These are phyloP conservation scores for Rheum nobile DNA, from an alignment of 148 eudicot genomes.

Conservation along the genomic window DNA sequence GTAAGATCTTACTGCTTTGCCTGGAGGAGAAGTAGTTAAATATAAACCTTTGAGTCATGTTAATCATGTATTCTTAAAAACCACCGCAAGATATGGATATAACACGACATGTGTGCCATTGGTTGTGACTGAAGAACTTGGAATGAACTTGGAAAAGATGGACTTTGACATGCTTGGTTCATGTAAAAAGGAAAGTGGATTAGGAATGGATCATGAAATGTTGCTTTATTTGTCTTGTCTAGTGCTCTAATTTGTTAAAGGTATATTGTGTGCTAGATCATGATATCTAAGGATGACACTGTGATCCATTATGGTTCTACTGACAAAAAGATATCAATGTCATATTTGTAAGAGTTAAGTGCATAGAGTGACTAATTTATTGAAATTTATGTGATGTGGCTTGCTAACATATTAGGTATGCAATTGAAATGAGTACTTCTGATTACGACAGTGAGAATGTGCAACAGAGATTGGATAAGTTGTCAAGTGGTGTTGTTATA, in stretches of 20 bases:
- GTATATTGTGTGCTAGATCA: slow-evolving; percentile 30
- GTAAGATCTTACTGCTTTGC: slow-evolving; percentile 79
- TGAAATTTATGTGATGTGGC: background rate
- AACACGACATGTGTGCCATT: slow-evolving; percentile 3
- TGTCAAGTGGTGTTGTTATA: slow-evolving; percentile 93
- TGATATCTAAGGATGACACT: slow-evolving; percentile 86
- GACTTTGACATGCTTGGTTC: slow-evolving; percentile 71
- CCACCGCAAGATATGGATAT: background rate
- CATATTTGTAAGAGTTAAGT: background rate
- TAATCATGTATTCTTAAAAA: background rate
- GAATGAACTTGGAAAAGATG: slow-evolving; percentile 73
- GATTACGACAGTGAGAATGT: slow-evolving; percentile 84
- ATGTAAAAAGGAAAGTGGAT: slow-evolving; percentile 62
- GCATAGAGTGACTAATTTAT: background rate
- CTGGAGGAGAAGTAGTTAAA: slow-evolving; percentile 70
- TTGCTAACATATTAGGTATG: slow-evolving; percentile 48
- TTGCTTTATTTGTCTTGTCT: background rate
- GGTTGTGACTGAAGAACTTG: slow-evolving; percentile 92
- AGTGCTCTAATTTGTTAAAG: background rate
- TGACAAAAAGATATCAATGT: slow-evolving; percentile 39
- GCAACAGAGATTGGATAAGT: slow-evolving; percentile 85
- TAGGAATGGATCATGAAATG: background rate
- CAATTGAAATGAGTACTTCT: slow-evolving; percentile 56
- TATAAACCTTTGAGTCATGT: background rate
- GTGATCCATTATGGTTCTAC: slow-evolving; percentile 90